These are phyloP conservation scores for Barnettozyma sp. DNA, from an alignment of 805 yeast genomes.

Conservation along the genomic window DNA sequence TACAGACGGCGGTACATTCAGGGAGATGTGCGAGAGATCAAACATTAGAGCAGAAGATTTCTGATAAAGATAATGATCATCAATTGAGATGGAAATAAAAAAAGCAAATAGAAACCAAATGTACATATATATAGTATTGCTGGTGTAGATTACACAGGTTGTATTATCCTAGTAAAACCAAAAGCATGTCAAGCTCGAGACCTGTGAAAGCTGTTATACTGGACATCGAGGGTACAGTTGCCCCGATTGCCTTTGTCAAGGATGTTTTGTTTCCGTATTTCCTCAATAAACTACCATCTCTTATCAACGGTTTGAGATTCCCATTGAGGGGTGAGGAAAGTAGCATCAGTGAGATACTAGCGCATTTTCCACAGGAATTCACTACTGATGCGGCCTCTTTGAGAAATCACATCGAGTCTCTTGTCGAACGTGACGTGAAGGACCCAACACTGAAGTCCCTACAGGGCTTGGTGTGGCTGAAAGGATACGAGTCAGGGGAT, in stretches of 20 bases:
- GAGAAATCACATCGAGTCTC: constrained; percentile 40
- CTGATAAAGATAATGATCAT: background rate
- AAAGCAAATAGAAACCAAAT: too few relatives aligned
- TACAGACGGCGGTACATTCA: constrained; percentile 36
- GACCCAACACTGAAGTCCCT: constrained; percentile 69
- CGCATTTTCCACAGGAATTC: constrained; percentile 19
- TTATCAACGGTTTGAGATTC: constrained; percentile 27
- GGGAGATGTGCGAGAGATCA: constrained; percentile 43
- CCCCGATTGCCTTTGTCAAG: constrained; percentile 86
- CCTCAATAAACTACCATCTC: constrained; percentile 38
- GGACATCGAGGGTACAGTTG: constrained; percentile 90
- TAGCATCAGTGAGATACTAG: constrained; percentile 20
- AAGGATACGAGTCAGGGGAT: constrained; percentile 72
- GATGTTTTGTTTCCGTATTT: constrained; percentile 76
- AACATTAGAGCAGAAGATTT: constrained; percentile 28
- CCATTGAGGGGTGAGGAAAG: constrained; percentile 17
- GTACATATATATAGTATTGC: background rate
- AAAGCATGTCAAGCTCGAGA: background rate
- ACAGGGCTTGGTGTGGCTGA: constrained; percentile 79
- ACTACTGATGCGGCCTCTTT: constrained; percentile 28
- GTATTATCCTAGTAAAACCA: background rate
- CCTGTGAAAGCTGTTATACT: constrained; percentile 36
- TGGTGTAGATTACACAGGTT: background rate
- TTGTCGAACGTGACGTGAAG: constrained; percentile 66
- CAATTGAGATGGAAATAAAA: background rate